Evolutionary conservation across 2,329 filamentous ascomycete genomes (phyloP), one percentile per base, ranked within the genome.

Genomic region (Raffaelea ambrosiae): DNA sequence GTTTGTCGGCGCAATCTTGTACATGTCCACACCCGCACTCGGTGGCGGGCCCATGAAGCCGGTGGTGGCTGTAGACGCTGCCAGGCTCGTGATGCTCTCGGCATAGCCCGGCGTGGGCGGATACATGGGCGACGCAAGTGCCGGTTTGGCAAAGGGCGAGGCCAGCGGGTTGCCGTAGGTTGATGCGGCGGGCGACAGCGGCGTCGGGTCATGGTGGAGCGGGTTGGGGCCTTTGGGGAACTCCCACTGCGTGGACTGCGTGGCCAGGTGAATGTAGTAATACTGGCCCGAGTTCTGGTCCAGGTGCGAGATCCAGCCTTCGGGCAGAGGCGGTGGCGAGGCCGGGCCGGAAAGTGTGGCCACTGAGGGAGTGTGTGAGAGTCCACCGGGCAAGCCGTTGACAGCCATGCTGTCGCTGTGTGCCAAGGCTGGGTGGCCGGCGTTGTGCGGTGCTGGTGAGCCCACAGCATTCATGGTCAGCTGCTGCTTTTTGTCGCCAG

Each of bases 211-310:
- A 54, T 95, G 78, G 53, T 88, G 86, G 47, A 96, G 74, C 1
- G 91, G 91, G 21, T 88, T 95, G 0, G 90, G 90, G 0, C 91
- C 91, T 67, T 96, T 97, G 23, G 93, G 93, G 56, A 97, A 97
- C 60, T 98, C 93, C 93, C 93, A 98, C 62, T 98, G 93, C 1
- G 93, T 98, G 3, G 90, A 88, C 62, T 97, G 93, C 0, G 88
- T 90, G 2, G 90, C 86, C 26, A 98, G 75, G 63, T 98, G 93
- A 51, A 98, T 98, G 61, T 98, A 98, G 65, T 98, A 98, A 66
- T 97, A 98, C 61, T 97, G 91, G 1, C 93, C 93, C 2, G 91
- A 97, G 61, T 86, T 95, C 55, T 88, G 86, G 62, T 98, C 93
- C 4, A 97, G 74, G 63, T 97, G 93, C 19, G 93, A 88, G 59